Base-by-base conservation (phyloP, 768 basidiomycete genomes). In the Mycena maculata region DNA sequence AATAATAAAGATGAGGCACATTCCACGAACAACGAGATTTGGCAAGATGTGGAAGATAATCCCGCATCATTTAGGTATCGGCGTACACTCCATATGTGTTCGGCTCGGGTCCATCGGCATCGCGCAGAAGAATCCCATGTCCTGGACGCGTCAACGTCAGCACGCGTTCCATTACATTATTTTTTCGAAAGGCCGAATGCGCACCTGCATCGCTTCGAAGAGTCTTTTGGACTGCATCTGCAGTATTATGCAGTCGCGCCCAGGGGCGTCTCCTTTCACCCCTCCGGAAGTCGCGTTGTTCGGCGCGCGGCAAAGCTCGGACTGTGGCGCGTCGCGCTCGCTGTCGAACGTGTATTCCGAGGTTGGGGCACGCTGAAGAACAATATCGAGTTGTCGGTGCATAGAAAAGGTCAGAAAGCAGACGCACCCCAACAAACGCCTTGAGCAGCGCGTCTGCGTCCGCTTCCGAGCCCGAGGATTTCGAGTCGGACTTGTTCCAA, bases 151-250 rank as follows among this genome's bases (percentile, higher is more conserved):
- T 33, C 25, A 44, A 4, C 25, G 47, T 48, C 20, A 11, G 33
- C 9, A 22, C 44, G 20, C 2, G 20, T 45, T 4, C 13, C 23
- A 23, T 4, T 7, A 10, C 3, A 22, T 23, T n/a, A n/a, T n/a
- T n/a, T n/a, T n/a, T n/a, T n/a, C n/a, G n/a, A n/a, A n/a, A n/a
- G n/a, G n/a, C n/a, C n/a, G 22, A 52, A 23, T 22, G 70, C 78
- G 31, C 67, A 88, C 89, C 86, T 92, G 91, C 91, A 94, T 93
- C 42, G 89, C 86, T 73, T 85, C 80, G 72, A 93, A 91, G 58
- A 92, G 70, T 64, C 82, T 78, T 67, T 84, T 91, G 13, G 89
- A 85, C 60, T 87, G 82, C 88, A 90, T 87, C 76, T 84, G 83
- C 13, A 68, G 31, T 16, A 50, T 23, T 45, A 55, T 52, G 52